Evolutionary conservation across 2,329 filamentous ascomycete genomes (phyloP), one percentile per base, ranked within the genome.

Genomic region (Epichloe sp.): DNA sequence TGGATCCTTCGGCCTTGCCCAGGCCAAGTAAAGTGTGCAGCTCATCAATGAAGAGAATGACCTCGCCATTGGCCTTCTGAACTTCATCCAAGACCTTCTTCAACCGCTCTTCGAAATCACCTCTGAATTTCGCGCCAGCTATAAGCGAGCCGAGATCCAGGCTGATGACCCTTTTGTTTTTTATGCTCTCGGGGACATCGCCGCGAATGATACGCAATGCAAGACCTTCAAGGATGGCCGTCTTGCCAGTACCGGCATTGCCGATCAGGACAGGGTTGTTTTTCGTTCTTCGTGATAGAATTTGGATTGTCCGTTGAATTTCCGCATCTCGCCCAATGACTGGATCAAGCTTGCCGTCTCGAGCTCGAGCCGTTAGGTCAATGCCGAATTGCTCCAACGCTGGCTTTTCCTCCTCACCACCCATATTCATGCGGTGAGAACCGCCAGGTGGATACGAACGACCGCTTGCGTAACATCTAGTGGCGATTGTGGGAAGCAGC

Each of bases 191-290:
- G 0, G 93, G 91, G 0, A 97, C 90, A 68, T 96, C 91, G 2
- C 91, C 91, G 56, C 83, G 79, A 2, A 96, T 86, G 57, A 98
- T 97, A 40, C 93, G 78, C 62, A 93, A 80, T 10, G 91, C 90
- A 40, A 97, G 73, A 2, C 91, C 91, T 69, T 97, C 91, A 3
- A 96, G 71, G 48, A 96, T 87, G 1, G 91, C 90, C 5, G 91
- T 97, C 71, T 97, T 97, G 54, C 91, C 91, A 0, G 88, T 95
- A 58, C 90, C 91, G 8, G 89, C 88, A 45, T 82, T 83, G 55
- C 91, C 91, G 53, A 96, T 95, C n/a, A 96, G 72, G 0, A 96
- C 90, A 0, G 91, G 91, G 58, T 95, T 95, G 62, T 96, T 97
- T 68, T 97, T 97, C 7, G 93, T 97, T 54, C 93, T 77, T 56